Evolutionary conservation across 495 filamentous ascomycete genomes (phyloP), one percentile per base, ranked within the genome.

Genomic region (Venustampulla echinocandica): DNA sequence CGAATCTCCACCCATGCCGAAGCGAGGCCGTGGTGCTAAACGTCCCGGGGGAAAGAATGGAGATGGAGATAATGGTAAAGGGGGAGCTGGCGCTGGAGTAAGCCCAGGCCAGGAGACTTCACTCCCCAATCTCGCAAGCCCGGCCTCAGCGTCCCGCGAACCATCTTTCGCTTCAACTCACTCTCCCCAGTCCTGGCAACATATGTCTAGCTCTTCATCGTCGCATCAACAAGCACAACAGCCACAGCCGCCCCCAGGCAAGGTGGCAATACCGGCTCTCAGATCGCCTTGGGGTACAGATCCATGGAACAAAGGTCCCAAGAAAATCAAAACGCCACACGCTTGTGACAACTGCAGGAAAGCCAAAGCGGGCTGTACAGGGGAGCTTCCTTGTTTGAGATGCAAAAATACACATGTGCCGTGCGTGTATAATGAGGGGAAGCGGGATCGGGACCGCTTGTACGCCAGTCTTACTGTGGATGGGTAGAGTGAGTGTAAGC

Each of bases 341-440:
- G 64, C 64, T 3, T 66, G 64, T 44, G 46, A 57, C 21, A 43
- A 23, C n/a, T 66, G 64, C 43, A 50, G 64, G 13, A 45, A 50
- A 48, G 47, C 60, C 18, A 80, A 80, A 52, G 70, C 71, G 19
- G 78, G 75, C 46, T 81, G 77, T 54, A 69, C 68, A 25, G 77
- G 76, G 17, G 72, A 69, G 14, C 67, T 68, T 47, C 72, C 71
- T 30, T 81, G 77, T 42, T 53, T 62, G 21, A 70, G 76, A 45
- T 81, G 77, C 48, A 52, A 58, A 32, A 68, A 70, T 25, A 64
- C 65, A 15, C 60, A 61, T 2, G 60, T 68, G 4, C 58, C 64
- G n/a, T 81, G 77, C 53, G 65, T 65, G 38, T 80, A 79, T 56
- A 69, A 65, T 3, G 70, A 74, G 56, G 70, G 71, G 9, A 79